phyloP scores from a whole-genome alignment of 23 red algal genomes.

The Gracilaria gracilis region DNA sequence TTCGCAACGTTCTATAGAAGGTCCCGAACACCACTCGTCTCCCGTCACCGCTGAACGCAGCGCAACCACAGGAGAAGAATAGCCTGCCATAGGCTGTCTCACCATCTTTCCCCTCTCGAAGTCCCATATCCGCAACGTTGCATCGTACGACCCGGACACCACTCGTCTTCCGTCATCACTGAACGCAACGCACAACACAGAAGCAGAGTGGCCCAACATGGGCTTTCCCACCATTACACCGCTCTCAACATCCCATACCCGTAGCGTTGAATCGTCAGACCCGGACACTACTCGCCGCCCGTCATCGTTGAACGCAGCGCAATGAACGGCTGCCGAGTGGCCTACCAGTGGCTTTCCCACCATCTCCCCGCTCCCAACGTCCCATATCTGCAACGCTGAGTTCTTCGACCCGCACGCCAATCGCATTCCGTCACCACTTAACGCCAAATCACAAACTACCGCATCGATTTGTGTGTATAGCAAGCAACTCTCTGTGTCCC shows the following conservation, averaged over 20 bases:
- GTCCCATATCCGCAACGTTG: slow-evolving; percentile 4
- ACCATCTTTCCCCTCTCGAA: neutral
- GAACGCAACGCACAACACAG: neutral
- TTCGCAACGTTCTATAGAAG: neutral
- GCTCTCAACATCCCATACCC: slow-evolving; percentile 5
- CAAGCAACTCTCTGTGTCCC: too few species aligned
- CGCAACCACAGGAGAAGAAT: neutral
- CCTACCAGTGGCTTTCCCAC: slow-evolving; percentile 1
- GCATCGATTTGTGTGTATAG: too few species aligned
- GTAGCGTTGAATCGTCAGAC: neutral
- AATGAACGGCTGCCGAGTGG: neutral
- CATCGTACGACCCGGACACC: neutral
- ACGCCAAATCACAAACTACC: too few species aligned
- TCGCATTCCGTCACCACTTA: too few species aligned
- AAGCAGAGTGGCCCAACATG: neutral
- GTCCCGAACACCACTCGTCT: slow-evolving; percentile 13
- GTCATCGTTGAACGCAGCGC: slow-evolving; percentile 2
- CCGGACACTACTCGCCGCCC: slow-evolving; percentile 4
- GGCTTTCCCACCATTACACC: neutral
- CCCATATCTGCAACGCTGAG: neutral
- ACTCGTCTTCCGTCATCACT: slow-evolving; percentile 3
- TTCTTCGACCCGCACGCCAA: too few species aligned
- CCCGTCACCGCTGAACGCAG: neutral
- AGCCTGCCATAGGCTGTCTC: neutral
- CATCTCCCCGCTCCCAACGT: neutral